Base-by-base conservation (phyloP, 2,329 filamentous ascomycete genomes). In the Pseudocercospora musae region DNA sequence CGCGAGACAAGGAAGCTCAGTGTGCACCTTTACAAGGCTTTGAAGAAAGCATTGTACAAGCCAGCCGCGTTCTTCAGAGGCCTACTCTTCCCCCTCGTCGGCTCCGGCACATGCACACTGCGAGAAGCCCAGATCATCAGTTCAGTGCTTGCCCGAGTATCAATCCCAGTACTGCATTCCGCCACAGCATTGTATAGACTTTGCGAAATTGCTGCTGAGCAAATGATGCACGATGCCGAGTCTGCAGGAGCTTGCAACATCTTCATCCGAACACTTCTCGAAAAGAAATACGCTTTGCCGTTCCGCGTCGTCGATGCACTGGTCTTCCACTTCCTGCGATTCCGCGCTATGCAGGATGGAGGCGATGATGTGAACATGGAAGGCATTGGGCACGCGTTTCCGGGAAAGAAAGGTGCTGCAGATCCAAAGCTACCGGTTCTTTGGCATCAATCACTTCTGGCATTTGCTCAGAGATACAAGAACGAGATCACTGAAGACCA, bases 401-500 rank as follows among this genome's bases (percentile, higher is more conserved):
- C 64, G 7, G 70, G 73, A 4, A 74, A 72, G 31, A 76, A 75
- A 8, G 75, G 74, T n/a, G 84, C 85, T 75, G 77, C 81, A 68
- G 68, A 71, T 33, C 76, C 82, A 69, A 75, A 74, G 73, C 76
- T 98, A 67, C 95, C 96, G 0, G 92, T 99, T 7, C 87, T 99
- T 60, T 99, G 94, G 92, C 95, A 99, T 77, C 94, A 98, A 79
- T 92, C 90, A 70, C 81, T 99, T 29, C 79, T 99, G 59, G 89
- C 91, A 1, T 99, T 99, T 78, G 92, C 95, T 25, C 90, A 97
- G 78, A 84, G 94, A 60, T 99, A 98, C 79, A 88, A 92, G 73
- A 96, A 97, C 69, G 94, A 98, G 76, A 94, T 97, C 70, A 96
- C 92, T 1, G 93, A 97, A 76, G 93, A 97, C 69, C 93, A 96